Evolutionary conservation across 768 basidiomycete genomes (phyloP).

Genomic region (Myochromella boudieri): DNA sequence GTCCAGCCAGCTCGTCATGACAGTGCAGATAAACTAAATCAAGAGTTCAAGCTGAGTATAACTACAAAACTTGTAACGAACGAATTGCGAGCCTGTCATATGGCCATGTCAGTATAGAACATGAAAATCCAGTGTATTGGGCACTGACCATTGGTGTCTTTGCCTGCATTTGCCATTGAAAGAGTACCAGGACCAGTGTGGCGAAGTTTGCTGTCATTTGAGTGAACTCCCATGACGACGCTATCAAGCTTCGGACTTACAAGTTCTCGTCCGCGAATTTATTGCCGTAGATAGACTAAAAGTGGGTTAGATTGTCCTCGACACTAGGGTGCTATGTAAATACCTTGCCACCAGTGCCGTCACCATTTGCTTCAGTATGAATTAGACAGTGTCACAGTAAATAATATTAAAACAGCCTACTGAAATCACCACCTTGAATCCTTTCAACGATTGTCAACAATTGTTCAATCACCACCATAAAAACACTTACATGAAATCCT

Average conservation of each 20-base stretch:
- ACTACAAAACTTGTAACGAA: constrained; percentile 33
- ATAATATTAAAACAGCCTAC: constrained; percentile 43
- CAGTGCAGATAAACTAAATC: constrained; percentile 87
- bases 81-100: constrained; percentile 86
- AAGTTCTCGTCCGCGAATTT: constrained; percentile 96
- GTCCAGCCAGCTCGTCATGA: constrained; percentile 86
- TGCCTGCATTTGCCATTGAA: constrained; percentile 94
- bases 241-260: constrained; percentile 39
- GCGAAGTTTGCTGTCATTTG: constrained; percentile 76
- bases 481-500: constrained; percentile 74
- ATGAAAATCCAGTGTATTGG: too few relatives aligned
- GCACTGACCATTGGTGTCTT: constrained; percentile 83
- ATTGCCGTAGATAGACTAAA: constrained; percentile 88
- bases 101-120: background rate
- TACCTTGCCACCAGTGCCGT: constrained; percentile 91
- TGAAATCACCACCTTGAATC: constrained; percentile 99
- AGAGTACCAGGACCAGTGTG: constrained; percentile 87
- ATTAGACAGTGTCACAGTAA: constrained; percentile 14
- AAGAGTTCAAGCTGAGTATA: background rate
- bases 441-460: constrained; percentile 31
- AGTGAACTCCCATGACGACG: constrained; percentile 1
- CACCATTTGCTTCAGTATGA: constrained; percentile 60
- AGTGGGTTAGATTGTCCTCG: background rate
- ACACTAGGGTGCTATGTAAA: constrained; percentile 6
- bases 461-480: background rate